Percentiles rank a stretch among this genome's conserved stretches.
These are phyloP conservation scores for Phytophthora megakarya DNA, from an alignment of 352 stramenopile species.

Conservation along the genomic window DNA sequence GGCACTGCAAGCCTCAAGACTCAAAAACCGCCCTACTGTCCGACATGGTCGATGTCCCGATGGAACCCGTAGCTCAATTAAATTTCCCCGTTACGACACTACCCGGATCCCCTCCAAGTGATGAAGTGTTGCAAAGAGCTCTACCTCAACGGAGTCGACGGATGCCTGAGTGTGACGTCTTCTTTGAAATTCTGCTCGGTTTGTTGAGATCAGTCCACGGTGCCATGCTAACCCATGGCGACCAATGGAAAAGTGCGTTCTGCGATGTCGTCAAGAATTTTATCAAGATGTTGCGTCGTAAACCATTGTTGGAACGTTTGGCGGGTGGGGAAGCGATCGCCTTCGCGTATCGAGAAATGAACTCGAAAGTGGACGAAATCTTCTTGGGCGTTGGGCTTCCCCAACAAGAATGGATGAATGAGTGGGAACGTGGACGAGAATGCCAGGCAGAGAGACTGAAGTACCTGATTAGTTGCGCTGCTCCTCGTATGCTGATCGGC, in stretches of 20 bases:
- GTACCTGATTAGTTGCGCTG: neutral
- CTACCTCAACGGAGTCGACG: neutral
- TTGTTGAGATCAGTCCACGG: neutral
- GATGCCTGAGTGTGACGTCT: slow-evolving; percentile 4
- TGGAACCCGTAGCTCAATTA: neutral
- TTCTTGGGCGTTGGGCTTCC: neutral
- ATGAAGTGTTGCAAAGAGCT: neutral
- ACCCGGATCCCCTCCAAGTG: neutral
- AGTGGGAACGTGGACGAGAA: neutral
- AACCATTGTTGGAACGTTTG: slow-evolving; percentile 14
- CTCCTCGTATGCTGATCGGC: slow-evolving; percentile 1
- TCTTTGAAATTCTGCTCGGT: neutral
- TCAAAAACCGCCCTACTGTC: neutral
- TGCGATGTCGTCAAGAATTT: slow-evolving; percentile 5
- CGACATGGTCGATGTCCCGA: neutral
- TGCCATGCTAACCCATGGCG: neutral
- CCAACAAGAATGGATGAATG: neutral
- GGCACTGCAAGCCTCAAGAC: neutral
- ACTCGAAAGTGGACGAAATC: slow-evolving; percentile 11
- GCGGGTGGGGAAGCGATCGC: slow-evolving; percentile 15
- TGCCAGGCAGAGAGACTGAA: slow-evolving; percentile 6
- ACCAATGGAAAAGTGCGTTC: neutral
- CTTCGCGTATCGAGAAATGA: neutral
- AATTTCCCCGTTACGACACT: slow-evolving; percentile 9
- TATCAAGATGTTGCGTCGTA: slow-evolving; percentile 13